phyloP scores from a whole-genome alignment of 495 filamentous ascomycete species.

The Corynascus novoguineensis region DNA sequence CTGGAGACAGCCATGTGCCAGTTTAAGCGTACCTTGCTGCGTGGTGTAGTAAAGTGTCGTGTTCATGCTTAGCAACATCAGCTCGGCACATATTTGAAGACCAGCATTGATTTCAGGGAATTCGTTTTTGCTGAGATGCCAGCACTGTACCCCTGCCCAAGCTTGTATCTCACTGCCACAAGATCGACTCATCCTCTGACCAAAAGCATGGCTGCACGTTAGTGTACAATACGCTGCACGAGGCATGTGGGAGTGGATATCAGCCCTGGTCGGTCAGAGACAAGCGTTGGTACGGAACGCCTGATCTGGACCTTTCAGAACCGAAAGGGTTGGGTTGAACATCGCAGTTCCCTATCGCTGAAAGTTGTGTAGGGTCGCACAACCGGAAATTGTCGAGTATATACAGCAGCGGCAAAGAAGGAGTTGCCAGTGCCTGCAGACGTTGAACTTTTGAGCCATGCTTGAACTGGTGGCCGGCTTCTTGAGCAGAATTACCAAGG shows the following conservation, averaged over 20 bases:
- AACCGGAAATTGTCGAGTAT: neutral
- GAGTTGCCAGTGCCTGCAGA: neutral
- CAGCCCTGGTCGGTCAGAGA: neutral
- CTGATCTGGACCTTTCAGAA: neutral
- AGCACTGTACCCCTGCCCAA: neutral
- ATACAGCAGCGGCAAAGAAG: too few relatives aligned
- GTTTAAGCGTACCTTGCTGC: too few relatives aligned
- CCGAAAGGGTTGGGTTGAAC: neutral
- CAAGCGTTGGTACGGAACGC: neutral
- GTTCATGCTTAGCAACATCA: too few relatives aligned
- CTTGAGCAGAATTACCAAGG: too few relatives aligned
- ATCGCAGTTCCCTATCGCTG: neutral
- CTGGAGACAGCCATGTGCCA: too few relatives aligned
- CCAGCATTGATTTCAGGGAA: too few relatives aligned
- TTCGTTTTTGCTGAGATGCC: too few relatives aligned
- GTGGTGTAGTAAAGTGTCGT: too few relatives aligned
- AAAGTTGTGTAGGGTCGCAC: neutral
- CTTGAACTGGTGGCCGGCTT: too few relatives aligned
- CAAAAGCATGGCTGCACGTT: neutral
- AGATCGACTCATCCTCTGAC: neutral
- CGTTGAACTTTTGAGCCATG: neutral
- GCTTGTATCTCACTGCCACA: neutral
- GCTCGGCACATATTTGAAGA: too few relatives aligned
- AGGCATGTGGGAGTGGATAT: slow-evolving; percentile 9
- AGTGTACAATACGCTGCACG: neutral